Evolutionary conservation across 176 grass and related monocot genomes (phyloP), one percentile per base, ranked within the genome.

Genomic region (Oryza glaberrima): DNA sequence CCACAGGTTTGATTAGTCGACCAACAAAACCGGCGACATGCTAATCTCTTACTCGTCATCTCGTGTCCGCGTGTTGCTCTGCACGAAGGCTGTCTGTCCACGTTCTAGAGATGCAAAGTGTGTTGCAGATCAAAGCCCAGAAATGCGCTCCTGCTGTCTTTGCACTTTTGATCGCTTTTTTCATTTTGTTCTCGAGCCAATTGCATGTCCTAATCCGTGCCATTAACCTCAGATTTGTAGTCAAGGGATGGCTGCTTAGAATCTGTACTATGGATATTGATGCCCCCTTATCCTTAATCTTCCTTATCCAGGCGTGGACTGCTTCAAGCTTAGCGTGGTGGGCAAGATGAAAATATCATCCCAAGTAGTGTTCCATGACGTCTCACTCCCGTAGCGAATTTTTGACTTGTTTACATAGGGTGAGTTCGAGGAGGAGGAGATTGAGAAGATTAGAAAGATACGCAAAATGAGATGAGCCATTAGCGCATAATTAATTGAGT

Each of bases 291-390:
- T 86, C 84, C 83, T 61, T 61, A 61, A 9, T 2, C 56, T 20
- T 54, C 51, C 15, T 90, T 90, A 90, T 90, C 88, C 84, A 16
- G 1, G 14, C 17, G 48, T 7, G n/a, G 69, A 87, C 68, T 63
- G 0, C 48, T 87, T 87, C 88, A 69, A 79, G 38, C 75, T 7
- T 41, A 2, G 45, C 61, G 79, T 73, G 74, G 68, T 17, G 35
- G 79, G 73, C 73, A n/a, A 17, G 67, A 58, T 86, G 12, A 13
- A 23, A 19, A 58, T 40, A 32, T 30, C n/a, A 23, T 9, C 58
- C n/a, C 7, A 23, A 63, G 6, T 23, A 63, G 58, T 63, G n/a
- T 23, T 56, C n/a, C 6, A 49, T 38, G 63, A 14, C 66, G 67
- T 43, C 73, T 46, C 44, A 17, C 7, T 67, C 34, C 10, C 6